Base-by-base conservation (phyloP, 805 yeast genomes). In the Metschnikowia arizonensis region DNA sequence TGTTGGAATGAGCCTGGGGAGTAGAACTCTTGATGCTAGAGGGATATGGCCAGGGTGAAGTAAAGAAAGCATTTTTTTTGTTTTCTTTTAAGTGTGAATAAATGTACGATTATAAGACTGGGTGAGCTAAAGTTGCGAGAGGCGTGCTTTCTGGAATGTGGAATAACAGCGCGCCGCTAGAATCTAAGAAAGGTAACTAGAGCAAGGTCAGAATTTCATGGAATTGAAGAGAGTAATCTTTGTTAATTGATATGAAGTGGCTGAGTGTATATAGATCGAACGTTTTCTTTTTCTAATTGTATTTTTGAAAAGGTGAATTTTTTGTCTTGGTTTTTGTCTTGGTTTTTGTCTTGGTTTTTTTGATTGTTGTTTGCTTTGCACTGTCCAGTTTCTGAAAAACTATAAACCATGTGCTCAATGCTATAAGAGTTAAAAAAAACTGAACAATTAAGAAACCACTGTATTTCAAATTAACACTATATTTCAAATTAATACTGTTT, bases 11-110 rank as follows among this genome's bases (percentile, higher is more conserved):
- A 39, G 7, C 12, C 33, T 11, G 3, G 48, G 49, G n/a, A 43
- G 33, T 4, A 48, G 19, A 2, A 45, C 30, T n/a, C 45, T 39
- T 21, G 47, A 42, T n/a, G 48, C 50, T 19, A 44, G 38, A 1
- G 43, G 33, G 14, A 41, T n/a, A 14, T 47, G 45, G n/a, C 33
- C 32, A 8, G 53, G 44, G 35, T 47, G 45, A 34, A 44, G 14
- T 3, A 49, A 17, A 18, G 31, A 45, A 28, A 49, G 45, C 53
- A 49, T 49, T 21, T 10, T 39, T 30, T 26, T 21, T 4, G n/a
- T n/a, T 21, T 14, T 42, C 11, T 28, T 28, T 15, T 8, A 21
- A 17, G 18, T 10, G 19, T 14, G 30, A 11, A 9, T 8, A 19
- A 17, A 35, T 23, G 28, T 24, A 11, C 19, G 23, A 14, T 14